These are phyloP conservation scores for Begonia peltatifolia DNA, from an alignment of 306 rosid species.

Conservation along the genomic window DNA sequence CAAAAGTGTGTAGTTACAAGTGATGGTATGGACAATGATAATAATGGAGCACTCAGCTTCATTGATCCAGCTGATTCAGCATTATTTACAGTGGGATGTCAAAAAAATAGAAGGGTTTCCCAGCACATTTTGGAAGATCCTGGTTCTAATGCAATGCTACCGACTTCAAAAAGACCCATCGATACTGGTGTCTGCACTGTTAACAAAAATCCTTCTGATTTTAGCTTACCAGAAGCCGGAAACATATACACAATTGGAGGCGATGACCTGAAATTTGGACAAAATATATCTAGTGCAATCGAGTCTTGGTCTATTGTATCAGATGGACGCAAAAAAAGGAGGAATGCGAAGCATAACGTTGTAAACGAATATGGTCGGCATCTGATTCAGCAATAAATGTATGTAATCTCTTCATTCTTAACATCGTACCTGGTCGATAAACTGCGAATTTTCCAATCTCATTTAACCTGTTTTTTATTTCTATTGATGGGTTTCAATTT, in stretches of 20 bases:
- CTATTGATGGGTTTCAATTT: no score
- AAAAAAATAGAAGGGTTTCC: constrained; percentile 21
- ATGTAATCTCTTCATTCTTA: no score
- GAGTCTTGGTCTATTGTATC: constrained; percentile 17
- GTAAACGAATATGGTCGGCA: constrained; percentile 25
- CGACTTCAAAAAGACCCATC: constrained; percentile 22
- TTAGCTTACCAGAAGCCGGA: constrained; percentile 45
- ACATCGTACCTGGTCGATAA: no score
- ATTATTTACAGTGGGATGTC: constrained; percentile 18
- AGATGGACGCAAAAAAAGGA: constrained; percentile 38
- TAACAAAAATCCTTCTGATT: constrained; percentile 93
- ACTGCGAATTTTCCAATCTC: no score
- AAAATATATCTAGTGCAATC: constrained; percentile 19
- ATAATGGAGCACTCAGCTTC: not conserved
- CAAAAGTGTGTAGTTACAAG: constrained; percentile 9
- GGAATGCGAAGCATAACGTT: constrained; percentile 30
- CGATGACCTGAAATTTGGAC: constrained; percentile 54
- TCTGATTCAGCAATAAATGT: no score
- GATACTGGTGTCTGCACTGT: constrained; percentile 31
- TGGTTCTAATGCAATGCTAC: constrained; percentile 23
- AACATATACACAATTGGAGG: constrained; percentile 78
- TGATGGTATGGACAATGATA: constrained; percentile 12
- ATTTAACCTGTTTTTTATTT: no score
- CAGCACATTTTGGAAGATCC: constrained; percentile 18
- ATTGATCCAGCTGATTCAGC: constrained; percentile 14